Base-by-base conservation (phyloP, 495 filamentous ascomycete species). In the Penicillium samsonianum region DNA sequence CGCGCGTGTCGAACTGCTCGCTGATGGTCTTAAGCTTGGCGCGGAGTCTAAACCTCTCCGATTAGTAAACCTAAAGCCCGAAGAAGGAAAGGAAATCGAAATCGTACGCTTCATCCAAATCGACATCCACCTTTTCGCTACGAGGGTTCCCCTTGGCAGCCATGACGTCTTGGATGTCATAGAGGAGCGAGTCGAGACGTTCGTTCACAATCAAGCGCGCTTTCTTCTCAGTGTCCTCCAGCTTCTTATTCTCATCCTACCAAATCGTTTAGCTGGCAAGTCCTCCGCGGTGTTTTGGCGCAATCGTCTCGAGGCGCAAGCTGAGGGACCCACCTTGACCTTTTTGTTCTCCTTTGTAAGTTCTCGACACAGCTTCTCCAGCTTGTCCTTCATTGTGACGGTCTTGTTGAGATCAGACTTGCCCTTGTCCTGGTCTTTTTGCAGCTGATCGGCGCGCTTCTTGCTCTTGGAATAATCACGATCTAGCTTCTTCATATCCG, bases 261-360 rank as follows among this genome's bases (percentile, higher is more conserved):
- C 1, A 50, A 25, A 46, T 42, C 20, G 53, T 40, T 49, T 16
- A 38, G 37, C 28, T 22, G 16, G 35, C 23, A 35, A 33, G 10
- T 14, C 17, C 26, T 38, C 22, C 37, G 19, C 16, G 20, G 31
- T 42, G 43, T 38, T n/a, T 41, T 20, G 16, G 22, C 43, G 43
- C 53, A 47, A 26, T 38, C 30, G 6, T 37, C 17, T 31, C 40
- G 11, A 19, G 53, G 31, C 42, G 42, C 49, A 37, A 37, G 20
- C 6, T 60, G 19, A 35, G 40, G 3, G 17, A 67, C 73, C 53
- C 68, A 96, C 92, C 87, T 98, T 98, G 17, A 98, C 81, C 70
- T 92, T 90, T 70, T 98, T 97, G 71, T 98, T 98, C 68, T 98
- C 95, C 65, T 90, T 89, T 41, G 92, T 91, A 33, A 97, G 77